Conservation (phyloP, 225 moss, liverwort and hornwort genomes). For the Physcomitrium patens region DNA sequence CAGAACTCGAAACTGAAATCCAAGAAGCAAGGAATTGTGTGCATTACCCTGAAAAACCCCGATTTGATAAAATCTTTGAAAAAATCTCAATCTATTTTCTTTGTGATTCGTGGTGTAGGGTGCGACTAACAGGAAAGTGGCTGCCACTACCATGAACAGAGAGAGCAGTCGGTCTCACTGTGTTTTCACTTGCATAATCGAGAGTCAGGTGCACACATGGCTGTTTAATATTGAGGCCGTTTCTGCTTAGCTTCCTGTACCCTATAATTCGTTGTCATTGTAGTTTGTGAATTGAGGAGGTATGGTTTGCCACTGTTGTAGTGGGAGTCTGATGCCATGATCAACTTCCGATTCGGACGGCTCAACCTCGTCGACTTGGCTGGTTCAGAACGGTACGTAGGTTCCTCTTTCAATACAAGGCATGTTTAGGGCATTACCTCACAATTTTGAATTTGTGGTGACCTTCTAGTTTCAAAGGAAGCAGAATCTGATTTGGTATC, state of each 20-base stretch:
- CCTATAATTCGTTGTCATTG: no score
- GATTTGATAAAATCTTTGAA: neutral
- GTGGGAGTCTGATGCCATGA: slow-evolving; percentile 96
- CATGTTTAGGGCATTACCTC: no score
- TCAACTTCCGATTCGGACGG: slow-evolving; percentile 85
- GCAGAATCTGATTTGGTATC: neutral
- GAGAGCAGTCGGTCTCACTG: slow-evolving; percentile 99
- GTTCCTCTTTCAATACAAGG: no score
- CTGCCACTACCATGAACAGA: slow-evolving; percentile 95
- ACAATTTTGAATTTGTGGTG: no score
- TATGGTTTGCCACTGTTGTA: slow-evolving; percentile 12
- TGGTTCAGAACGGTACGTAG: slow-evolving; percentile 82
- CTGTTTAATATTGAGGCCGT: neutral
- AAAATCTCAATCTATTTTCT: no score
- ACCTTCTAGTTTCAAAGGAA: no score
- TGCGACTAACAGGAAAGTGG: slow-evolving; percentile 88
- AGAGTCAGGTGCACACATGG: slow-evolving; percentile 73
- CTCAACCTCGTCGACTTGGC: slow-evolving; percentile 95
- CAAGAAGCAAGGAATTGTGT: neutral
- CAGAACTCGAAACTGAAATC: neutral
- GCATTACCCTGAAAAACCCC: neutral
- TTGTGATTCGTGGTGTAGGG: slow-evolving; percentile 44
- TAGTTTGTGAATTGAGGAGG: no score
- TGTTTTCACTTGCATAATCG: slow-evolving; percentile 95
- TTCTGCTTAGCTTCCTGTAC: neutral